Evolutionary conservation across 345 rosid genomes (phyloP).

Genomic region (Citrus sp.): DNA sequence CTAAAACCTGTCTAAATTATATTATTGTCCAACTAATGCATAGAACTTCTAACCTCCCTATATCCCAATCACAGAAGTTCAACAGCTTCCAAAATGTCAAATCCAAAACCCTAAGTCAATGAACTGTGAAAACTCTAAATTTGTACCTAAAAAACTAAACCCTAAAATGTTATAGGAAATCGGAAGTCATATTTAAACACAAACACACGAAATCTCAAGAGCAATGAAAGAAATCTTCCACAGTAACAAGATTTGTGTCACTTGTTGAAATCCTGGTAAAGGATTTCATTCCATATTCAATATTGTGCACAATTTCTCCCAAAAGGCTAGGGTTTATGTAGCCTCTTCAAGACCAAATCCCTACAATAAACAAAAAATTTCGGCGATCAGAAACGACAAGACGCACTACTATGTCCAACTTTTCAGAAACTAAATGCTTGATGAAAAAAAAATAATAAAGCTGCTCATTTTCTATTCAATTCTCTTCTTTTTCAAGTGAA

Average conservation of each 20-base stretch:
- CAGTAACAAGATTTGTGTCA: neutral
- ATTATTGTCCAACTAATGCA: neutral
- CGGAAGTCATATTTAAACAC: neutral
- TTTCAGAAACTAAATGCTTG: no score
- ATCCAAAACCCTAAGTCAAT: neutral
- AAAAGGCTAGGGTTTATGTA: neutral
- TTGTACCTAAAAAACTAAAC: neutral
- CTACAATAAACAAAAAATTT: neutral
- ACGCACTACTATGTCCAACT: neutral
- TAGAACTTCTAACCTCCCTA: slow-evolving; percentile 5
- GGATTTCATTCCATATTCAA: slow-evolving; percentile 3
- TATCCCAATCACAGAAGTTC: neutral
- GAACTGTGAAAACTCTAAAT: slow-evolving; percentile 9
- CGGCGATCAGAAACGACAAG: neutral
- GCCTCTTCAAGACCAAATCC: slow-evolving; percentile 3
- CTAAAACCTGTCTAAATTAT: slow-evolving; percentile 3
- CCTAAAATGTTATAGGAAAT: neutral
- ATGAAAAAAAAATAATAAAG: neutral
- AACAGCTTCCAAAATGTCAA: neutral
- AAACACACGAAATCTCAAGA: neutral
- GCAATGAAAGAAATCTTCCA: neutral
- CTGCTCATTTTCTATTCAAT: neutral
- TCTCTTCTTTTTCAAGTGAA: neutral
- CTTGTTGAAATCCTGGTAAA: neutral
- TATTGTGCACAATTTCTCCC: neutral